Evolutionary conservation across 352 stramenopile species (phyloP), one percentile per base, ranked within the genome.

Genomic region (Blastocystis sp.): DNA sequence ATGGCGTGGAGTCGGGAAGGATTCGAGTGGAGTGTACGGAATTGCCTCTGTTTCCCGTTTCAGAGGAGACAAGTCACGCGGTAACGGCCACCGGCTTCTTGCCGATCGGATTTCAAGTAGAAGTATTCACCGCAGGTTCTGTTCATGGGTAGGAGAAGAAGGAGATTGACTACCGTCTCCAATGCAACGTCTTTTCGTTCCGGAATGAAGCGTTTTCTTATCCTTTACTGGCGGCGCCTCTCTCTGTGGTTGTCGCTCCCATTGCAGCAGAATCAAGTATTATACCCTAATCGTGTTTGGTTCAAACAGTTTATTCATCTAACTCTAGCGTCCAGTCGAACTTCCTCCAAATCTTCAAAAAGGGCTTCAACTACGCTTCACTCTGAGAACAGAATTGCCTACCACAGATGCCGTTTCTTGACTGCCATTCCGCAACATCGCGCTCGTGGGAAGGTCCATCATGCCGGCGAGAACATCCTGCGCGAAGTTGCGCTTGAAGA

Each of bases 281-380:
- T 55, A 16, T 55, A 16, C 9, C 45, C 9, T 55, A 55, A 16
- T 55, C 6, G 45, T 55, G 45, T 55, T 55, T 55, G 45, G 9
- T 55, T 16, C 45, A 55, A 55, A 55, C 45, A 55, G 45, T 0
- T 6, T 16, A 55, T 16, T 6, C 45, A 16, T 55, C 45, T 26
- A 85, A n/a, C 41, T 85, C 74, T 35, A 55, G 37, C 16, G 79
- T 89, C 79, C 79, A 89, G 26, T 89, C 79, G 31, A 89, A 89
- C 61, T 89, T 89, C 21, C 41, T 50, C 79, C 79, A 89, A 21
- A 80, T 31, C 35, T 89, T 89, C 67, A 89, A 59, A 60, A 89
- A 89, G 3, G 55, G 63, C 29, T 60, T 59, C 41, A 89, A 69
- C 74, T 85, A 85, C 24, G 13, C 1, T 21, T 63, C 24, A 45